Percentiles rank a stretch among this genome's conserved stretches.
Evolutionary conservation across 176 grass and related monocot genomes (phyloP).

Genomic region (Hsuehochloa calcarea): DNA sequence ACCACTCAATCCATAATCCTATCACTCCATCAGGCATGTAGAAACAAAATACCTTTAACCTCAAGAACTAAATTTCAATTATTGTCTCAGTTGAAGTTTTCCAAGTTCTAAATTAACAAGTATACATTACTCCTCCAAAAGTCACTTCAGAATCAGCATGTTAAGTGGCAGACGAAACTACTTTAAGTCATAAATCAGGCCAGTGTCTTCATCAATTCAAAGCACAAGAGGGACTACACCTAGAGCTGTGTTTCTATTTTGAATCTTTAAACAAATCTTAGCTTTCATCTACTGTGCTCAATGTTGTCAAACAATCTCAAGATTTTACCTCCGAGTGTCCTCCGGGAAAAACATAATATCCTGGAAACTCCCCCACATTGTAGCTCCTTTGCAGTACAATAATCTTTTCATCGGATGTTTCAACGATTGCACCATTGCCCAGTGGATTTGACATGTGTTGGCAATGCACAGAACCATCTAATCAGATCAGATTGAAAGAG

Average conservation of each 20-base stretch:
- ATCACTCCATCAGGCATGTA: constrained; percentile 1
- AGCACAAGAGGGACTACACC: not conserved
- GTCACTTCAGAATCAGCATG: not conserved
- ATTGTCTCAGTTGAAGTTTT: constrained; percentile 1
- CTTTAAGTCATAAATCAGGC: not conserved
- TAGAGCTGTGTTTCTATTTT: not conserved
- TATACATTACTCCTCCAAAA: not conserved
- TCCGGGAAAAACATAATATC: constrained; percentile 90
- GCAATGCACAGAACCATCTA: constrained; percentile 66
- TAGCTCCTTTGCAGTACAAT: constrained; percentile 85
- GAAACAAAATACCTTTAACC: not conserved
- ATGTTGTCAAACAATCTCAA: not conserved
- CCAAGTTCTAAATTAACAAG: not conserved
- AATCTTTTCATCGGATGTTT: constrained; percentile 85
- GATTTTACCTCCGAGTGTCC: constrained; percentile 85
- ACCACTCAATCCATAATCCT: not conserved
- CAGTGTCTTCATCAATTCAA: not conserved
- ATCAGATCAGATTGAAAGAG: constrained; percentile 25
- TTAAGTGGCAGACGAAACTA: not conserved
- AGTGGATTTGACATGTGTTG: constrained; percentile 82
- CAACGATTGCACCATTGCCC: constrained; percentile 87
- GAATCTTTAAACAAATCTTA: not conserved
- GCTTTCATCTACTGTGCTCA: not conserved
- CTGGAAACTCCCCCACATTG: constrained; percentile 89
- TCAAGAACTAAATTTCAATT: not conserved